Base-by-base conservation (phyloP, 495 filamentous ascomycete genomes). In the Hyaloscypha variabilis region DNA sequence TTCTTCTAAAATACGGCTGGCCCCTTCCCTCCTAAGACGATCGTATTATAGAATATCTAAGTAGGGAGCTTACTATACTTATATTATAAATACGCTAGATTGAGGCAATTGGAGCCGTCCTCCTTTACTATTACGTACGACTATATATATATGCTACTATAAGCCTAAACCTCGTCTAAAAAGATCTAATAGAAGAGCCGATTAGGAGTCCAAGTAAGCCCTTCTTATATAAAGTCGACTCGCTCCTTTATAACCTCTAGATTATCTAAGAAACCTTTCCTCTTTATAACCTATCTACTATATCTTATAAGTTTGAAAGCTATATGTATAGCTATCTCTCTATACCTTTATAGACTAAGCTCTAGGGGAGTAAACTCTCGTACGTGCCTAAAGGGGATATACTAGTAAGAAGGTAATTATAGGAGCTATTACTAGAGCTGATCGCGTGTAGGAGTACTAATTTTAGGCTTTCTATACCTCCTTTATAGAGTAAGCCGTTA, bases 1-100 rank as follows among this genome's bases (percentile, higher is more conserved):
- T 77, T 77, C 49, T 75, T 69, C 68, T 65, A 76, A 49, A 77
- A 74, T 25, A 70, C 56, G 6, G 65, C 63, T 29, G 66, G 74
- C 1, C 75, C 74, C 62, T 75, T 75, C 6, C 52, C 53, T 23
- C 19, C 28, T 23, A 65, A 52, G 30, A 63, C 65, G 63, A 74
- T 75, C 21, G 56, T 69, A 3, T 69, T 69, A 58, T 67, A 72
- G 51, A 77, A 75, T 67, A 77, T 77, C 70, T 62, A 77, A 17
- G 73, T 70, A 0, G n/a, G 8, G 17, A 64, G 66, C 25, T 68
- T 53, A 59, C 65, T 46, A 25, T 69, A 65, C 34, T 65, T 65
- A 21, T 65, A 53, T 39, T 28, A 10, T 14, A 65, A 1, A 25
- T 19, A 28, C 21, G 57, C 62, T 1, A 31, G 52, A 6, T 28